Base-by-base conservation (phyloP, 2,329 filamentous ascomycete genomes). In the Dichotomopilus funicola region DNA sequence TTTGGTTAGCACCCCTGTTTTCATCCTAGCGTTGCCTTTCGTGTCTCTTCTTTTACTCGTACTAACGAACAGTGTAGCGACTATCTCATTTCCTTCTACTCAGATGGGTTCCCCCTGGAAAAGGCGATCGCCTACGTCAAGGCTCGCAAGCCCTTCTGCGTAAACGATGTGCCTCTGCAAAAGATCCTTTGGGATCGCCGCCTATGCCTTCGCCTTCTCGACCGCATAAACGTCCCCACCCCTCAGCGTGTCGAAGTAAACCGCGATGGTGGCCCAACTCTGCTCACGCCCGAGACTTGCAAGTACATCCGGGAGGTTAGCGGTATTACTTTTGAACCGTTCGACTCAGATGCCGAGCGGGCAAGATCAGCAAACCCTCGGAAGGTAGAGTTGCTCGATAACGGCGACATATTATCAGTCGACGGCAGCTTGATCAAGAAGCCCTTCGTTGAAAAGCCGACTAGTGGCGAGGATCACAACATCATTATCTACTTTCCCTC, bases 401-500 rank as follows among this genome's bases (percentile, higher is more conserved):
- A 95, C 62, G 89, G 89, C 34, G 91, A 99, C 67, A 86, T 88
- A 4, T 78, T 99, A 53, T 83, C 87, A 43, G 92, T 99, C 8
- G 92, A 99, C 68, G 94, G 92, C 9, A 78, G 81, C 42, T 71
- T 85, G 4, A 79, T 99, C 46, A 86, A 81, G 64, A 99, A 99
- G 68, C 94, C 94, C 0, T 99, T 99, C 67, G 94, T 99, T 40
- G 94, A 99, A 69, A 99, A 99, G 70, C 94, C 94, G 0, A 91
- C 91, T n/a, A 96, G 89, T 67, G 94, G 94, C 37, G 94, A 99
- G 72, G 92, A 99, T 66, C 94, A 99, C 74, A 99, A 99, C 69
- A 96, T 99, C 65, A 88, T 95, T 72, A 96, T 99, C 54, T 99
- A 97, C 73, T 97, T 95, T 66, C 89, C 92, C 27, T 88, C 86